Conservation (phyloP, 2,329 filamentous ascomycete species). For the Pseudocercospora fuligena region DNA sequence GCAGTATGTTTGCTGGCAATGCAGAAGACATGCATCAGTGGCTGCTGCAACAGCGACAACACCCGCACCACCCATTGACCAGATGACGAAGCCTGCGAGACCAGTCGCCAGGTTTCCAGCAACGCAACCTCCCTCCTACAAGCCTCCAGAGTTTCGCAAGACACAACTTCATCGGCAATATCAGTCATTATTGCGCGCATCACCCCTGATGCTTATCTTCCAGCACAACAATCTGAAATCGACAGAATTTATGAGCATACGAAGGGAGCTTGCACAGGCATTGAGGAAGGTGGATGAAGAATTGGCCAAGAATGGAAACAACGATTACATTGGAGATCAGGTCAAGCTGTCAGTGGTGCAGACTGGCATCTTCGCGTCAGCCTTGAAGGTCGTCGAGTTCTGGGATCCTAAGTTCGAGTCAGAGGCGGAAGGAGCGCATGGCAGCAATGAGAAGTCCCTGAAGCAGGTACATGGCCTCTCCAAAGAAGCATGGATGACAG, state of each 20-base stretch:
- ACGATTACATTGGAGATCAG: slow-evolving; percentile 48
- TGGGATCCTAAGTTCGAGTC: slow-evolving; percentile 53
- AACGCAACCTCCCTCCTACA: slow-evolving; percentile 84
- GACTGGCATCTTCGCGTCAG: slow-evolving; percentile 85
- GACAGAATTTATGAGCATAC: slow-evolving; percentile 73
- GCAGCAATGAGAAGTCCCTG: slow-evolving; percentile 26
- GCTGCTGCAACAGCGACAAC: slow-evolving; percentile 54
- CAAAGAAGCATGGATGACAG: slow-evolving; percentile 56
- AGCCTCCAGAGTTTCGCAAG: slow-evolving; percentile 84
- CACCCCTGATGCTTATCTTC: slow-evolving; percentile 85
- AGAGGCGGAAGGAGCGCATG: slow-evolving; percentile 21
- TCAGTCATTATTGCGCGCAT: slow-evolving; percentile 83
- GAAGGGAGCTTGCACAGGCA: slow-evolving; percentile 68
- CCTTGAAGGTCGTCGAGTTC: slow-evolving; percentile 85
- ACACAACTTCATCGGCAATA: slow-evolving; percentile 86
- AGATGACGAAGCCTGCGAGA: slow-evolving; percentile 47
- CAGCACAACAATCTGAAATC: slow-evolving; percentile 78
- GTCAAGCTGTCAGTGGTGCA: slow-evolving; percentile 80
- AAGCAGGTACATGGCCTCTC: slow-evolving; percentile 62
- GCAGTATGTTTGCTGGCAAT: slow-evolving; percentile 43
- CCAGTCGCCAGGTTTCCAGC: slow-evolving; percentile 59
- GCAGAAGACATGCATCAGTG: slow-evolving; percentile 53
- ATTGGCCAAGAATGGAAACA: slow-evolving; percentile 64
- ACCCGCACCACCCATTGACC: slow-evolving; percentile 57
- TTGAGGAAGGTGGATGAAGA: slow-evolving; percentile 68